Percentiles rank a stretch among this genome's conserved stretches.
phyloP scores from a whole-genome alignment of 305 asterid genomes.

The Petunia hybrid region DNA sequence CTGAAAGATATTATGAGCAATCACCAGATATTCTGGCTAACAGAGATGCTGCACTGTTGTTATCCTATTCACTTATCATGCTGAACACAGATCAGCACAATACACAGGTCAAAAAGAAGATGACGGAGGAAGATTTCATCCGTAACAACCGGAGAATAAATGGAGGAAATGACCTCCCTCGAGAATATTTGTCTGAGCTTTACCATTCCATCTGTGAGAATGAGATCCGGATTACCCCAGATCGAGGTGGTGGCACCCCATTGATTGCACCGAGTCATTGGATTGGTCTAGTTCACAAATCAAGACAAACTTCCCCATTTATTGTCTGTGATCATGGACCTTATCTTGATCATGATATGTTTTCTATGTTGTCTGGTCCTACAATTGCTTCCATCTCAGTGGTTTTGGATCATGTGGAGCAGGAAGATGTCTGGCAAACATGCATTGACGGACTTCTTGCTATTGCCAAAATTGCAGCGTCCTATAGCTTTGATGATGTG shows the following conservation, averaged over 20 bases:
- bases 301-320: constrained; percentile 71
- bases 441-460: constrained; percentile 88
- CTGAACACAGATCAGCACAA: constrained; percentile 97
- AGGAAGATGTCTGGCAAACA: constrained; percentile 67
- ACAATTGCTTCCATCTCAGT: constrained; percentile 91
- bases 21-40: constrained; percentile 75
- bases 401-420: constrained; percentile 83
- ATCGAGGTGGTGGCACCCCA: constrained; percentile 60
- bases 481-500: constrained; percentile 67
- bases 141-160: constrained; percentile 89
- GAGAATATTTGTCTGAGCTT: constrained; percentile 83
- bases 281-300: constrained; percentile 83
- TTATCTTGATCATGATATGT: constrained; percentile 81
- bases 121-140: constrained; percentile 95
- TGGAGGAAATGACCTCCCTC: constrained; percentile 94
- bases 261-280: constrained; percentile 75
- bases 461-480: constrained; percentile 78
- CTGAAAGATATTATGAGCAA: constrained; percentile 88
- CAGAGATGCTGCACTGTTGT: constrained; percentile 87
- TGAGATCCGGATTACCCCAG: constrained; percentile 90
- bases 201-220: constrained; percentile 84
- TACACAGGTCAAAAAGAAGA: constrained; percentile 94
- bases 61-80: constrained; percentile 88
- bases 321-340: constrained; percentile 66
- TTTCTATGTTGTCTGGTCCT: constrained; percentile 81